Evolutionary conservation across 1,284 basidiomycete species (phyloP), one percentile per base, ranked within the genome.

Genomic region (Stygiomarasmius scandens): DNA sequence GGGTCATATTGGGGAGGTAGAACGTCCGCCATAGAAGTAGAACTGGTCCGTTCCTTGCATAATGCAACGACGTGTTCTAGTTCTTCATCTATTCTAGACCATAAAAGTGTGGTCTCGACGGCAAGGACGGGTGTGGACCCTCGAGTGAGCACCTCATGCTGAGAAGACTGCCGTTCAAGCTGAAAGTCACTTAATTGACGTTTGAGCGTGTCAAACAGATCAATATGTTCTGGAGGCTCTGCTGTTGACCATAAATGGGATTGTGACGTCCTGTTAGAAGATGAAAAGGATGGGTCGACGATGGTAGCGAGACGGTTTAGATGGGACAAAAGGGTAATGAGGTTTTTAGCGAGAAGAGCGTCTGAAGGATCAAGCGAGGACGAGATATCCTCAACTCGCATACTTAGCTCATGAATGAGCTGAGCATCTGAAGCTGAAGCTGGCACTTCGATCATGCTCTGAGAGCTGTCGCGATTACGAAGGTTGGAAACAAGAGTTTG

Each of bases 71-170:
- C 83, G 10, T 73, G 76, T 61, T 92, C 92, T 1, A 93, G 81
- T 55, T 91, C 82, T 55, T 84, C 79, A 63, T 92, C 89, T 29
- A 93, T 85, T 34, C 81, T 76, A 3, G 80, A 76, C 92, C 92
- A 94, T 1, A 93, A 74, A 16, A 93, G 74, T 1, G 87, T 80
- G 1, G 79, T 73, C 66, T 91, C 86, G 3, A 87, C 83, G 1
- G 74, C 79, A n/a, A 82, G 71, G 1, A 81, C 75, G 1, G 87
- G 83, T 5, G 83, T 73, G 2, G 69, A 67, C 47, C 66, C 74
- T 32, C 70, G 69, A 14, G 69, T 63, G 32, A 70, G 65, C 19
- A 69, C 58, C 1, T 71, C 72, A 25, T 70, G 66, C 50, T 75
- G 74, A 2, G 74, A 71, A 19, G 75, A 69, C 48, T 79, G 71